Base-by-base conservation (phyloP, 2,329 filamentous ascomycete species). In the Mycosphaerella sp. region DNA sequence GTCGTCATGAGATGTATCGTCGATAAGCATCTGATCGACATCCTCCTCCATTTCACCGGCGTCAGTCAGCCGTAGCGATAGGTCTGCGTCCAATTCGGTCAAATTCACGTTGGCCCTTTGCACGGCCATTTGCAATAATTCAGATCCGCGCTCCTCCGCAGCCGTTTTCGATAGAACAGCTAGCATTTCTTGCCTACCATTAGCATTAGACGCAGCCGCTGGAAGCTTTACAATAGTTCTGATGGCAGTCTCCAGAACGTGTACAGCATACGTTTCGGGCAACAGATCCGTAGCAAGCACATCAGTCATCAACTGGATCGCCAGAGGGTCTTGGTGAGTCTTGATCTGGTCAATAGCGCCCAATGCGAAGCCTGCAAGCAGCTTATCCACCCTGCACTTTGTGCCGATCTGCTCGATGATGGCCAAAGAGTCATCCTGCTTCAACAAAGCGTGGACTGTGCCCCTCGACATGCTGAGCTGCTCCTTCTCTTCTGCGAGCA, bases 401-500 rank as follows among this genome's bases (percentile, higher is more conserved):
- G 77, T 76, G 6, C 82, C 80, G 59, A 90, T 77, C 34, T 82
- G 78, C 2, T 79, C 70, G 1, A 92, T 73, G 10, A 80, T 76
- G 39, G 72, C 71, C n/a, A 80, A 74, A 26, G 90, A 73, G 45
- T 82, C 76, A 0, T 80, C 75, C 17, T 87, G 72, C 58, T 82
- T 84, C 56, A 89, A 73, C 4, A 93, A 70, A 8, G 81, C 81
- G 67, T 83, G 89, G 31, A 85, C 79, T 3, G 92, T 83, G 57
- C 81, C 81, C 64, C 78, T 80, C 0, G 88, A 85, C 54, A 95
- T 77, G 58, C 81, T 80, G 57, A 83, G 80, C 3, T 83, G 80
- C 2, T 83, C 83, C 66, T 88, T 84, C 69, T 90, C 85, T 67
- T 95, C 87, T 1, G 89, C 86, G 41, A 97, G 75, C 17, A 95